phyloP scores from a whole-genome alignment of 2,329 filamentous ascomycete genomes.

The Venturia carpophila region DNA sequence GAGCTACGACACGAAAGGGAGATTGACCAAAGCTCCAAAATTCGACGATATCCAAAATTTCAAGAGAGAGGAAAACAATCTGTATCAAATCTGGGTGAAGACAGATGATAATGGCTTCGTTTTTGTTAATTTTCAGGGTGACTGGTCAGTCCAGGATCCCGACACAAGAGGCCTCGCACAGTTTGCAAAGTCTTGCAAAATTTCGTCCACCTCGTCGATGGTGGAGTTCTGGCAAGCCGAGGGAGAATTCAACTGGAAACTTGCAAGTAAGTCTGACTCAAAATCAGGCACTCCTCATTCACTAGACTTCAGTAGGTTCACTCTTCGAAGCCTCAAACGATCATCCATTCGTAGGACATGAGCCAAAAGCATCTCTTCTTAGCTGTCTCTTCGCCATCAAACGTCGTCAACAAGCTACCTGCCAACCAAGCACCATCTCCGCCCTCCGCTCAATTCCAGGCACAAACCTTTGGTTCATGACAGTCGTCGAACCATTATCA shows the following conservation, averaged over 20 bases:
- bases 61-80: slow-evolving; percentile 32
- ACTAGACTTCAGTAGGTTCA: slow-evolving; percentile 4
- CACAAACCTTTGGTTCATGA: slow-evolving; percentile 20
- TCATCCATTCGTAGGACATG: slow-evolving; percentile 9
- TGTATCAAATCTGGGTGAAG: slow-evolving; percentile 30
- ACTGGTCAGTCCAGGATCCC: slow-evolving; percentile 23
- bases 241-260: slow-evolving; percentile 36
- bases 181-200: slow-evolving; percentile 21
- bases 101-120: slow-evolving; percentile 30
- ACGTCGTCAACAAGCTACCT: neutral
- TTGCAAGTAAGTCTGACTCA: slow-evolving; percentile 20
- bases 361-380: neutral
- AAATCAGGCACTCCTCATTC: neutral
- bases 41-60: slow-evolving; percentile 36
- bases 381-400: neutral
- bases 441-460: slow-evolving; percentile 10
- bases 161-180: slow-evolving; percentile 21
- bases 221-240: slow-evolving; percentile 30
- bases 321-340: slow-evolving; percentile 16
- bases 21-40: slow-evolving; percentile 37
- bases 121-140: slow-evolving; percentile 32
- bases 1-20: slow-evolving; percentile 39
- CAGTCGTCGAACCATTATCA: slow-evolving; percentile 19
- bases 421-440: slow-evolving; percentile 19
- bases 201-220: slow-evolving; percentile 26